Conservation (phyloP, 108 stramenopile species). For the Parietichytrium sp. region DNA sequence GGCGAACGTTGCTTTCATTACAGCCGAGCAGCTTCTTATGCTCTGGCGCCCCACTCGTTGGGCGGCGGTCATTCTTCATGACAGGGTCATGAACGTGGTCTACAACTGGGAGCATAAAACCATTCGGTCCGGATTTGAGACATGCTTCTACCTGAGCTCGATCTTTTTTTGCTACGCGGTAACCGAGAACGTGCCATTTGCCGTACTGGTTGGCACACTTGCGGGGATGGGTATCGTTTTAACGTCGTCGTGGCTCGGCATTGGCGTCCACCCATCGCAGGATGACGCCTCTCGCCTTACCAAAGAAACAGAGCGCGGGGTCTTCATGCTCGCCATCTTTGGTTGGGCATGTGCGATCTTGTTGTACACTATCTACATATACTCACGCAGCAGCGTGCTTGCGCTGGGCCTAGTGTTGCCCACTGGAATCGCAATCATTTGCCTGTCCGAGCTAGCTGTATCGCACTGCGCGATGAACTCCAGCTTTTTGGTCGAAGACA, state of each 20-base stretch:
- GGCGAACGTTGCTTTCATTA: constrained; percentile 3
- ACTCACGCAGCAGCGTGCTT: background rate
- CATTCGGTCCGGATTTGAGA: constrained; percentile 21
- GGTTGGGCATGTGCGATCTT: background rate
- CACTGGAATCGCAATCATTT: background rate
- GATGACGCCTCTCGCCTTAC: background rate
- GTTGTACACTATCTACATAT: background rate
- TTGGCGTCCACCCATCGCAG: background rate
- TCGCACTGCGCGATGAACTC: no score
- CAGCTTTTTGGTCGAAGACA: no score
- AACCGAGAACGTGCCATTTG: background rate
- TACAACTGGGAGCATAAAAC: constrained; percentile 1
- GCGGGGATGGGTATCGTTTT: constrained; percentile 2
- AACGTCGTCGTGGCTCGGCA: background rate
- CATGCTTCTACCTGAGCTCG: constrained; percentile 24
- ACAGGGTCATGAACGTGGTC: background rate
- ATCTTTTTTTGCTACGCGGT: constrained; percentile 1
- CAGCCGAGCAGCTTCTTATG: constrained; percentile 38
- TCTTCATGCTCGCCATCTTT: background rate
- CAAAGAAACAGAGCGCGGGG: no score
- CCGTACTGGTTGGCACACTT: background rate
- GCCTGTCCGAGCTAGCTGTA: background rate
- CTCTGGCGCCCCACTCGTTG: constrained; percentile 17
- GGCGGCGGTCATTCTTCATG: background rate
- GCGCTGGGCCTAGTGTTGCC: background rate